A percentile compares a stretch with the other conserved stretches of the same genome.
Evolutionary conservation across 78 protist species (phyloP).

Genomic region (slime mould (Dictyostelium discoideum)): DNA sequence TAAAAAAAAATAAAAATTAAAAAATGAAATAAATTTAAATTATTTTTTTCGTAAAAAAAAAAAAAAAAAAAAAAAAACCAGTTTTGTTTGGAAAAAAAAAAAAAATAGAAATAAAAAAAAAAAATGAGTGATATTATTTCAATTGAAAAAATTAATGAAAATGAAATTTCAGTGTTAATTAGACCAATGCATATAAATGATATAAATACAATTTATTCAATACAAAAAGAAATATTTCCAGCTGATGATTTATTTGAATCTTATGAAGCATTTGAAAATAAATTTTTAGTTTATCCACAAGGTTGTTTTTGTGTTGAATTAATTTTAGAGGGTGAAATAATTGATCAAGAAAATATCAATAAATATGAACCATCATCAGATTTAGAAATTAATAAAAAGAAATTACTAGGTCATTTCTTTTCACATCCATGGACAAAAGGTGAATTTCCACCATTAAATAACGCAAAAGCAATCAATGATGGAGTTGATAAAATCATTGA

Average conservation of each 20-base stretch:
- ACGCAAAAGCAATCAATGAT: not conserved
- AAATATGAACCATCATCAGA: not conserved
- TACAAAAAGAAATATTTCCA: conserved; percentile 58
- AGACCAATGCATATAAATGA: conserved; percentile 62
- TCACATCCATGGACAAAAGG: conserved; percentile 46
- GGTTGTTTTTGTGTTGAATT: conserved; percentile 50
- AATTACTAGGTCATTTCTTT: conserved; percentile 33
- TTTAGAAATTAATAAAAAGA: not conserved
- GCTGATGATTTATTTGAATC: conserved; percentile 40
- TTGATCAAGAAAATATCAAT: not conserved
- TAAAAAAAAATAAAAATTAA: no score
- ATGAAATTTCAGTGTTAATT: not conserved
- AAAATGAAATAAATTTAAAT: no score
- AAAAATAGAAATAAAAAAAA: not conserved
- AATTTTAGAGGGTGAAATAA: not conserved
- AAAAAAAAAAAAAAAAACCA: no score
- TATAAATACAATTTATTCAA: not conserved
- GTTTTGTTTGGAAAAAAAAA: not conserved
- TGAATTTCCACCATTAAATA: conserved; percentile 43
- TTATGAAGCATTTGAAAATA: conserved; percentile 24
- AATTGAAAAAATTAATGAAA: not conserved
- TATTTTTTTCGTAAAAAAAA: no score
- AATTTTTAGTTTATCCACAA: conserved; percentile 13
- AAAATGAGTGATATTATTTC: not conserved
- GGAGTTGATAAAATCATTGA: not conserved